Evolutionary conservation across 495 filamentous ascomycete species (phyloP).

Genomic region (Penicillium atrosanguineum): DNA sequence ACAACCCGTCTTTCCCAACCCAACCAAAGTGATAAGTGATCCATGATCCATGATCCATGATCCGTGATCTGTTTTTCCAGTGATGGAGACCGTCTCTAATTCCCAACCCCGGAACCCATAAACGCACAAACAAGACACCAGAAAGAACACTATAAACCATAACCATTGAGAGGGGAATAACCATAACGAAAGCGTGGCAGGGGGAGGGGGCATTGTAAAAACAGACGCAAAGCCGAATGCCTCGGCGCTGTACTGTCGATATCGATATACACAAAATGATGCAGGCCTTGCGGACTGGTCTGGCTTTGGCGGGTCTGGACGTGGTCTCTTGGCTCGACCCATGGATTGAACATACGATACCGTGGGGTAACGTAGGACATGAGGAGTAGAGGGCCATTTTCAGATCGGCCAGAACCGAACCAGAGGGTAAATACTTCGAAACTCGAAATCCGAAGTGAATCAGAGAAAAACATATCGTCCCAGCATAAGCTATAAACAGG

Average conservation of each 20-base stretch:
- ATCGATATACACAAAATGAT: constrained; percentile 23
- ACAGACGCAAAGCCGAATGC: background rate
- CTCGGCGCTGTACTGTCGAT: constrained; percentile 15
- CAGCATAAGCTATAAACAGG: constrained; percentile 41
- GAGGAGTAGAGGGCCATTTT: too few relatives aligned
- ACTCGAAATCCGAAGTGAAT: background rate
- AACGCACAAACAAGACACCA: constrained; percentile 26
- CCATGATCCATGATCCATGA: constrained; percentile 2
- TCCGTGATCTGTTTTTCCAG: constrained; percentile 30
- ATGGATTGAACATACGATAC: too few relatives aligned
- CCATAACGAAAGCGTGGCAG: background rate
- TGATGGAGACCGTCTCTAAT: constrained; percentile 39
- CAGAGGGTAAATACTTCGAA: background rate
- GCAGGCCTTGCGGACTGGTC: constrained; percentile 6
- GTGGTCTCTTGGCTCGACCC: background rate
- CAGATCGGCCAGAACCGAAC: background rate
- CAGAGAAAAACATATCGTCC: constrained; percentile 29
- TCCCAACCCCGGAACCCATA: constrained; percentile 30
- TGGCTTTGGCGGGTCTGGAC: background rate
- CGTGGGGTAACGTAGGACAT: too few relatives aligned
- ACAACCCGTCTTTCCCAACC: constrained; percentile 19
- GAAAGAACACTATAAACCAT: background rate
- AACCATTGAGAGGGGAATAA: constrained; percentile 1
- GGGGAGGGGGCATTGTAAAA: constrained; percentile 2
- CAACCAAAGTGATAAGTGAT: background rate